Conservation (phyloP, 1,284 basidiomycete species). For the Ceratobasidium sp. region DNA sequence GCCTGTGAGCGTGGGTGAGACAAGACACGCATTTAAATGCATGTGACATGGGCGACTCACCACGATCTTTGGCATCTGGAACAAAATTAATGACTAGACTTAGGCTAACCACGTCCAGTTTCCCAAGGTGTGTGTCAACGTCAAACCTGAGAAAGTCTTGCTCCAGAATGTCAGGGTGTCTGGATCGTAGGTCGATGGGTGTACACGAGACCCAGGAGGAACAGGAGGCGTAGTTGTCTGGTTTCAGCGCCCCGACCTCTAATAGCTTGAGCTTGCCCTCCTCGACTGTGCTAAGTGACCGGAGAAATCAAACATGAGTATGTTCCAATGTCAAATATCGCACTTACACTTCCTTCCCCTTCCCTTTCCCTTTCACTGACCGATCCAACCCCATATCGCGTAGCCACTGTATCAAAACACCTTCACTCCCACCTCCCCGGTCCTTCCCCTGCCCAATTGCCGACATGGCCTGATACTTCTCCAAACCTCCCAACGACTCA, state of each 20-base stretch:
- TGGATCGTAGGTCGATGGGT: constrained; percentile 83
- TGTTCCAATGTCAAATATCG: constrained; percentile 41
- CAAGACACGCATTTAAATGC: neutral
- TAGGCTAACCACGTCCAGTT: constrained; percentile 82
- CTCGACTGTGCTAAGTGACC: neutral
- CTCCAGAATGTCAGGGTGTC: constrained; percentile 78
- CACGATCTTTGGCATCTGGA: constrained; percentile 76
- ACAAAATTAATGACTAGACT: constrained; percentile 91
- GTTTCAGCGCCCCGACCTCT: constrained; percentile 86
- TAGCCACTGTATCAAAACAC: constrained; percentile 78
- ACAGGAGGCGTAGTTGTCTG: constrained; percentile 78
- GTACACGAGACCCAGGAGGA: constrained; percentile 74
- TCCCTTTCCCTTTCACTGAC: constrained; percentile 44
- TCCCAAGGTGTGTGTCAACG: constrained; percentile 57
- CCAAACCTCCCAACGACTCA: constrained; percentile 74
- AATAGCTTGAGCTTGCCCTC: constrained; percentile 58
- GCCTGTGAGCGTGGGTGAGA: constrained; percentile 59
- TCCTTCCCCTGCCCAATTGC: constrained; percentile 79
- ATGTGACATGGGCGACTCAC: constrained; percentile 57
- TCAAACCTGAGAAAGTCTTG: constrained; percentile 83
- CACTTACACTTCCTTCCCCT: constrained; percentile 45
- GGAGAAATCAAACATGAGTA: constrained; percentile 56
- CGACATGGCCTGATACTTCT: constrained; percentile 83
- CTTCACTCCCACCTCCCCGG: constrained; percentile 86
- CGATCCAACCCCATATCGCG: constrained; percentile 61